Conservation (phyloP, 345 rosid genomes). For the Bruguiera parviflora region DNA sequence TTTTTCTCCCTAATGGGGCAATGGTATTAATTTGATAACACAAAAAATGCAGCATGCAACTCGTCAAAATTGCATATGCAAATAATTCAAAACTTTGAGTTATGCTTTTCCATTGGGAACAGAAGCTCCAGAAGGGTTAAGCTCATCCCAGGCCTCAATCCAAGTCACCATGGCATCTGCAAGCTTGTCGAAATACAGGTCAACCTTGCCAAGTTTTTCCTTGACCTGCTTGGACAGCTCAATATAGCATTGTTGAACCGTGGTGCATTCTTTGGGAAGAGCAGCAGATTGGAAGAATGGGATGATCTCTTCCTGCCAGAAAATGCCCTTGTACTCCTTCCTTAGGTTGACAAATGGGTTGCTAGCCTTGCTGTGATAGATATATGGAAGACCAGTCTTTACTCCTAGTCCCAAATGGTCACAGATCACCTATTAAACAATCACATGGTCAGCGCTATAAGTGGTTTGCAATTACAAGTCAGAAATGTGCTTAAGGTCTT, state of each 20-base stretch:
- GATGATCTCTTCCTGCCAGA: constrained; percentile 95
- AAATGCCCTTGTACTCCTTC: constrained; percentile 91
- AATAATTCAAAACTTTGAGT: constrained; percentile 5
- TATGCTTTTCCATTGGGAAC: constrained; percentile 45
- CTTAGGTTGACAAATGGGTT: constrained; percentile 87
- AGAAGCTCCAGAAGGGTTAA: constrained; percentile 50
- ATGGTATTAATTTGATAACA: neutral
- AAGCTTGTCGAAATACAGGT: constrained; percentile 84
- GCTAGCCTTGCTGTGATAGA: constrained; percentile 94
- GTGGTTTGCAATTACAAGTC: too few relatives aligned
- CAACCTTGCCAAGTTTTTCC: constrained; percentile 71
- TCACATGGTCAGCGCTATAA: neutral
- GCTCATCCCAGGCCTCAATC: constrained; percentile 98
- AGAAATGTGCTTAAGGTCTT: too few relatives aligned
- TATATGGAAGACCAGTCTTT: constrained; percentile 83
- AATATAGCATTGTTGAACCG: constrained; percentile 77
- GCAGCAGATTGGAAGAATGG: constrained; percentile 71
- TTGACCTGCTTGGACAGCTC: constrained; percentile 76
- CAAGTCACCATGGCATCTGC: constrained; percentile 93
- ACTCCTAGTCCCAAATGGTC: constrained; percentile 86
- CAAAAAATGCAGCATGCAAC: neutral
- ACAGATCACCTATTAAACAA: constrained; percentile 58
- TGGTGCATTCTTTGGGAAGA: constrained; percentile 73
- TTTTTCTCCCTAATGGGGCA: neutral
- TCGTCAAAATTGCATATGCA: neutral